Evolutionary conservation across 768 basidiomycete genomes (phyloP), one percentile per base, ranked within the genome.

Genomic region (Auricularia sp.): DNA sequence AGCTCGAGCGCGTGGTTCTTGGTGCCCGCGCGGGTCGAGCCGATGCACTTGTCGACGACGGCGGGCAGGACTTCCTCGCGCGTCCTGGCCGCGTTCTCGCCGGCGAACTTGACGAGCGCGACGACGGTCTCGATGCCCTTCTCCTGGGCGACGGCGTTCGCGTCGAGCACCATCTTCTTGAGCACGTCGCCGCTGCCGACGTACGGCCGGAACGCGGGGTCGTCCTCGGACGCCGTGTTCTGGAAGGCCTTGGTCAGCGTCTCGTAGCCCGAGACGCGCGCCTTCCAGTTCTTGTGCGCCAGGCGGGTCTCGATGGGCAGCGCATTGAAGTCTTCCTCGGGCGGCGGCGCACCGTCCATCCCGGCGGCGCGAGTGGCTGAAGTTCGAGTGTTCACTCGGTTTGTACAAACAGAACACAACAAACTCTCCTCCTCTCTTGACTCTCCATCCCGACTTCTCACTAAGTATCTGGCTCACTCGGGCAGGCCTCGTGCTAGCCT

Each of bases 221-320:
- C 96, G 68, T 85, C 84, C 73, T 98, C 96, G 60, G 93, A 93
- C 69, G 88, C 88, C 61, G 94, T 93, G 54, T 85, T 88, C 71
- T 87, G 86, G 74, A 97, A 97, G 65, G 84, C 87, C 76, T 90
- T 88, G 78, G 88, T 84, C 68, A 98, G 84, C 23, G 88, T 77
- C 72, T 92, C 90, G 75, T 98, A 99, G 67, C 85, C 97, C 74
- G 86, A 93, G 71, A 96, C 85, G 69, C 97, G 87, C 65, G 97
- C 97, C 77, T 98, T 98, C 97, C 97, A 99, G 74, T 96, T 96
- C 83, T 98, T 98, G 80, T 98, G 93, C 5, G 84, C 78, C 64
- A 96, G 87, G 56, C 95, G 76, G 68, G 96, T 93, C 12, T 83
- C 75, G 59, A 97, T 82, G 23, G 91, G 78, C 61, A 98, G 81